Base-by-base conservation (phyloP, 2,329 filamentous ascomycete species). In the Cadophora sp. region DNA sequence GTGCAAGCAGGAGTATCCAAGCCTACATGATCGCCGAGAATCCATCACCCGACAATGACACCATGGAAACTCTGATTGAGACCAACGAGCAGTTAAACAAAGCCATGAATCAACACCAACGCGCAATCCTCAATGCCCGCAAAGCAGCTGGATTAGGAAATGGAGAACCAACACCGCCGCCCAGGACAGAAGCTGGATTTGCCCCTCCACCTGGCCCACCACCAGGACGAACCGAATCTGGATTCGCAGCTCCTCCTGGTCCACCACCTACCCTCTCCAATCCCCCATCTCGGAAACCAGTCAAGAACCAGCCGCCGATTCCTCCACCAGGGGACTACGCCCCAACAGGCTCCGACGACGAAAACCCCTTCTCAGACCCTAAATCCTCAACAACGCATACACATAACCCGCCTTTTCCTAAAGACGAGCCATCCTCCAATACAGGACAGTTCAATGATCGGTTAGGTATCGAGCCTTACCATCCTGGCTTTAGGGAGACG, bases 41-140 rank as follows among this genome's bases (percentile, higher is more conserved):
- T 77, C 94, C 95, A 0, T 78, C 87, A 0, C 94, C 95, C 0
- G 96, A 98, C 79, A 95, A 97, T 76, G 91, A 97, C 73, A 98
- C 95, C 0, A 93, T 98, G 87, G 89, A 96, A 77, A 94, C 89
- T 16, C 83, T 99, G 70, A 97, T 99, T 76, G 94, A 97, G 79
- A 96, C 93, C 16, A 97, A 97, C 78, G 96, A 98, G 79, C 92
- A 95, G 77, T 84, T 99, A 34, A 92, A 93, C 69, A 88, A 92
- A 55, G 91, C 94, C 0, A 84, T 95, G 50, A 96, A 89, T 71
- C 90, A 93, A 77, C 93, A 97, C 79, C 93, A 97, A 79, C 89
- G 94, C 65, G 91, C 93, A 11, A 83, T 97, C 50, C 80, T 91
- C n/a, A 85, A 84, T 68, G 87, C 88, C 2, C 82, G 85, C 69